Evolutionary conservation across 73 alveolate genomes (phyloP), one percentile per base, ranked within the genome.

Genomic region (Blepharisma japonicum): DNA sequence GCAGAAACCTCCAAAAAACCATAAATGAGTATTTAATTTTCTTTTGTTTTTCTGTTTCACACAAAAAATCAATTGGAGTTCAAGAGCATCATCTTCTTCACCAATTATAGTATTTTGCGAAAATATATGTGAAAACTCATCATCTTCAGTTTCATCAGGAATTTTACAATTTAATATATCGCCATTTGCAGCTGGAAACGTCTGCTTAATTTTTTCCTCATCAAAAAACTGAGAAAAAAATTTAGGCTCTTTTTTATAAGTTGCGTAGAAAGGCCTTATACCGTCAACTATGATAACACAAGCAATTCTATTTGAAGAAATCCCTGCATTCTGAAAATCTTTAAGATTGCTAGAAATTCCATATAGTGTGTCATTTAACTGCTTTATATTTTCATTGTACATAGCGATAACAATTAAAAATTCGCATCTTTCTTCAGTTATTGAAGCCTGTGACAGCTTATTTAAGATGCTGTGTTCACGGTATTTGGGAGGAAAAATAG

Each of bases 301-400:
- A 25, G 74, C 74, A 9, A 61, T 61, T 61, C 23, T 25, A 25
- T 61, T 14, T 18, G 11, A 9, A 61, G 74, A 25, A 25, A 61
- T 25, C 14, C 74, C 74, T 61, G 74, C 74, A 2, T 25, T 61
- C 4, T 20, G 14, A 39, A 61, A 61, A 39, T 61, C 14, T n/a
- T 61, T 25, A 2, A 70, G 80, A 45, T 80, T 80, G 45, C 67
- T 55, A 23, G 53, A 38, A 21, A 77, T 55, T 23, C 86, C 90
- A 6, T 68, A 39, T 45, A 83, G 55, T 7, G 90, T 77, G 21
- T 83, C 79, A 4, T 11, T 11, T 9, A 83, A 66, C 45, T 83
- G 81, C 21, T 66, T 55, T 6, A 8, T 20, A 20, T 76, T 45
- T 61, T 83, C 90, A 78, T 83, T 83, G 82, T 83, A 83, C 90